Conservation (phyloP, 2,329 filamentous ascomycete genomes). For the Sarocladium kiliense region DNA sequence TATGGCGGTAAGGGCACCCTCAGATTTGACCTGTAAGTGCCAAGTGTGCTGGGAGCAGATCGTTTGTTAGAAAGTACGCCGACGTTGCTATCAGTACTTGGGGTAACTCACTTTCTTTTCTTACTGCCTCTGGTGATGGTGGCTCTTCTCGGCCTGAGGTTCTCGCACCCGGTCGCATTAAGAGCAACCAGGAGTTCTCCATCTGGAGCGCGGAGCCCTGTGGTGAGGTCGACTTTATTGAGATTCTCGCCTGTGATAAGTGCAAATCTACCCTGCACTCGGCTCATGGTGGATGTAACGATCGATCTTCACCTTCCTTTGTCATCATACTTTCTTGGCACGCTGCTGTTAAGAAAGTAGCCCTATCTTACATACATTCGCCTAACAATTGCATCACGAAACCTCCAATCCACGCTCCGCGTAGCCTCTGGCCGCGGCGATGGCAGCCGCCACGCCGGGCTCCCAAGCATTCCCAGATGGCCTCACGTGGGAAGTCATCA, state of each 20-base stretch:
- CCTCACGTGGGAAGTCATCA: background rate
- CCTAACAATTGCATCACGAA: background rate
- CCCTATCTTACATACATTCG: background rate
- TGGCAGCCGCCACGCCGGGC: background rate
- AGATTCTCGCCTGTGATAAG: conserved; percentile 58
- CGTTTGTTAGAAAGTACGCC: background rate
- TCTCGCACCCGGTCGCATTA: conserved; percentile 33
- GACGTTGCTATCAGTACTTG: conserved; percentile 12
- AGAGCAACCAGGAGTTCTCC: conserved; percentile 39
- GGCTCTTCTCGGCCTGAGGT: conserved; percentile 33
- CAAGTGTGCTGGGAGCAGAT: too few relatives aligned
- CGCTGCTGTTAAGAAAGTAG: background rate
- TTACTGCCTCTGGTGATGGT: conserved; percentile 34
- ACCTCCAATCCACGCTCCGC: background rate
- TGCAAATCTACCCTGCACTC: conserved; percentile 65
- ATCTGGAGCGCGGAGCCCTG: conserved; percentile 44
- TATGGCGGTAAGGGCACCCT: conserved; percentile 39
- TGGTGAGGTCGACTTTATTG: conserved; percentile 72
- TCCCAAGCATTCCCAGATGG: background rate
- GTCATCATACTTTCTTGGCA: background rate
- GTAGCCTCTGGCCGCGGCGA: too few relatives aligned
- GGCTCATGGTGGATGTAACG: conserved; percentile 53
- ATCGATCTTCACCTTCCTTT: background rate
- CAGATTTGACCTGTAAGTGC: conserved; percentile 36
- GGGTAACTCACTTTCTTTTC: conserved; percentile 17